Evolutionary conservation across 2,329 filamentous ascomycete species (phyloP).

Genomic region (Pseudogymnoascus sp.): DNA sequence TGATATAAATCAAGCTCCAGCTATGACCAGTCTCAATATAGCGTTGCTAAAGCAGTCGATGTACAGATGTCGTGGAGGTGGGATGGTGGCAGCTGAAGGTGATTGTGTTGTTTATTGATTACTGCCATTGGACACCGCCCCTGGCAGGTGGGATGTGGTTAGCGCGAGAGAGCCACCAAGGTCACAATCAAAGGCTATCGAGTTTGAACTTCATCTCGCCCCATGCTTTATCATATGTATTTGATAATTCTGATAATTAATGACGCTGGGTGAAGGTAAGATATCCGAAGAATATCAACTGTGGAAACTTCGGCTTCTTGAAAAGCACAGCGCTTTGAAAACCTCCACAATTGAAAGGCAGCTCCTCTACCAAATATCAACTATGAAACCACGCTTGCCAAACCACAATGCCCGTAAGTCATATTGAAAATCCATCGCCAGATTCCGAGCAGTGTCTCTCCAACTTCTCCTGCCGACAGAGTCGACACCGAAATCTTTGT

Average conservation of each 20-base stretch:
- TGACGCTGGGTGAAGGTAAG: not conserved
- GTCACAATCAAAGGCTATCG: not conserved
- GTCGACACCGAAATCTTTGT: not conserved
- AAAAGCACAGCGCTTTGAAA: not conserved
- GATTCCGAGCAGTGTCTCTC: not conserved
- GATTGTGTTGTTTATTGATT: not conserved
- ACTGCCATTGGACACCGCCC: not conserved
- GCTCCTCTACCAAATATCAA: not conserved
- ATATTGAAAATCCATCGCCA: not conserved
- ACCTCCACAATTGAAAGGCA: not conserved
- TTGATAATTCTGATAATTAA: not conserved
- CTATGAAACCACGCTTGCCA: not conserved
- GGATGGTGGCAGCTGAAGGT: not conserved
- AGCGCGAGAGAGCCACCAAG: not conserved
- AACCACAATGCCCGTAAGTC: not conserved
- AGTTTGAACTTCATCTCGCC: not conserved
- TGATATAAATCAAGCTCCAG: not conserved
- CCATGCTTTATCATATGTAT: not conserved
- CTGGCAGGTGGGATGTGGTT: not conserved
- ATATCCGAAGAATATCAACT: not conserved
- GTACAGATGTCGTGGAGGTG: not conserved
- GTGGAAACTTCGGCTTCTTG: not conserved
- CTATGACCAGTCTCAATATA: not conserved
- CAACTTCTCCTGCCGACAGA: not conserved
- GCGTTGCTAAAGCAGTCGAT: not conserved